Evolutionary conservation across 106 monocot species (phyloP).

Genomic region (Cymbidium sinense): DNA sequence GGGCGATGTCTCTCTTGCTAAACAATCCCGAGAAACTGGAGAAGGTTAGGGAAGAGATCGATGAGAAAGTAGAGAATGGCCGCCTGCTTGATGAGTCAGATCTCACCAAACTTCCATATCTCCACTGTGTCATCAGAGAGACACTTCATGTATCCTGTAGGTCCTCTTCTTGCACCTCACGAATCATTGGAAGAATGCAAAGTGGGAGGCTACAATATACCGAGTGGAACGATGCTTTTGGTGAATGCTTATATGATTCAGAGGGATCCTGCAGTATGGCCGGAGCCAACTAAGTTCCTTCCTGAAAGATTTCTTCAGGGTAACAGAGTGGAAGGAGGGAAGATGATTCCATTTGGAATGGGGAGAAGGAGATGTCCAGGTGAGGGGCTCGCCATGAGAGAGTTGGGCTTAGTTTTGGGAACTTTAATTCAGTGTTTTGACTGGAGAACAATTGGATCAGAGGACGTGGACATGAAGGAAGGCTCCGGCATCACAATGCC

Average conservation of each 20-base stretch:
- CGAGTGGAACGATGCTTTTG: conserved; percentile 29
- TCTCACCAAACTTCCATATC: conserved; percentile 9
- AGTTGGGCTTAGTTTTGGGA: conserved; percentile 6
- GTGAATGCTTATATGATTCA: conserved; percentile 40
- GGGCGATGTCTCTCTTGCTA: conserved; percentile 33
- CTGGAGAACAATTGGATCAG: conserved; percentile 10
- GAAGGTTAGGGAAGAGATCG: conserved; percentile 17
- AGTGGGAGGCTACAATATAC: conserved; percentile 23
- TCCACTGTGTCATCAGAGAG: conserved; percentile 15
- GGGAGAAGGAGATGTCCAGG: conserved; percentile 22
- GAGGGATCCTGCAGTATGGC: conserved; percentile 35
- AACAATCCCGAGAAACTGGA: conserved; percentile 12
- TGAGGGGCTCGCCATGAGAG: conserved; percentile 8
- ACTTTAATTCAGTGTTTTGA: conserved; percentile 23
- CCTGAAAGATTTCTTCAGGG: conserved; percentile 32
- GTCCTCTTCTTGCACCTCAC: conserved; percentile 38
- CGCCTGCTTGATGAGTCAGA: conserved; percentile 4
- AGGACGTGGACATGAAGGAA: conserved; percentile 13
- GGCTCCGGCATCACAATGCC: conserved; percentile 5
- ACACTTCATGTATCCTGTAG: conserved; percentile 28
- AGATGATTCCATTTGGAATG: conserved; percentile 10
- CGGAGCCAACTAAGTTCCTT: conserved; percentile 25
- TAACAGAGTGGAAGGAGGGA: not conserved
- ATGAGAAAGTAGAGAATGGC: not conserved
- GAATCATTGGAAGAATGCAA: conserved; percentile 27